A percentile compares a stretch with the other conserved stretches of the same genome.
These are phyloP conservation scores for Beta macrorhiza DNA, from an alignment of 179 eudicot species.

Conservation along the genomic window DNA sequence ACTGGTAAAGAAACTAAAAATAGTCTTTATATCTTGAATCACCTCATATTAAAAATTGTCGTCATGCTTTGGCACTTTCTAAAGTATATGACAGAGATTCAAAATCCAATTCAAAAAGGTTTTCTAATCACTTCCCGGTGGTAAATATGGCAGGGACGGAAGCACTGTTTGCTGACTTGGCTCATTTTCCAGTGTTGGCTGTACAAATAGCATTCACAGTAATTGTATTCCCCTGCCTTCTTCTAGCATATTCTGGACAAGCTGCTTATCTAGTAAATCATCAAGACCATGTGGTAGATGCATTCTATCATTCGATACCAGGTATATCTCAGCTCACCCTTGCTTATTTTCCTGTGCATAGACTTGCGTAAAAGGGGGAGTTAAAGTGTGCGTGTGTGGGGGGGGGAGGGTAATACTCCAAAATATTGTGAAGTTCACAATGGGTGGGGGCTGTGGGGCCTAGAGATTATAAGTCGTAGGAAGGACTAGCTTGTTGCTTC, in stretches of 20 bases:
- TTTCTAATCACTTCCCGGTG: background rate
- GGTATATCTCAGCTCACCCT: slow-evolving; percentile 37
- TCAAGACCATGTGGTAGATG: slow-evolving; percentile 68
- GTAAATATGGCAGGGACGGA: slow-evolving; percentile 71
- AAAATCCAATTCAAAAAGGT: background rate
- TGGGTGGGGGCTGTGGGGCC: background rate
- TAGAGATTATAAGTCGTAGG: background rate
- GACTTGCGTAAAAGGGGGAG: background rate
- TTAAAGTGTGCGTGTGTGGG: background rate
- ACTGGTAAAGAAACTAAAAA: slow-evolving; percentile 46
- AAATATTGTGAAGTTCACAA: background rate
- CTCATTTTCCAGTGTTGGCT: slow-evolving; percentile 84
- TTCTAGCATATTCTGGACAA: slow-evolving; percentile 93
- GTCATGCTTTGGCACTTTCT: background rate
- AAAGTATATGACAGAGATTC: too few relatives aligned
- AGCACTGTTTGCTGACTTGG: slow-evolving; percentile 95
- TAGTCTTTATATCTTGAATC: background rate
- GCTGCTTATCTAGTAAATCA: slow-evolving; percentile 88
- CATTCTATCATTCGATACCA: slow-evolving; percentile 95
- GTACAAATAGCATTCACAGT: slow-evolving; percentile 88
- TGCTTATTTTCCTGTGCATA: background rate
- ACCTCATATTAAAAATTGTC: background rate
- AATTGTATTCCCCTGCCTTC: slow-evolving; percentile 93
- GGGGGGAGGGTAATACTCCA: background rate
- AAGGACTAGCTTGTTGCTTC: slow-evolving; percentile 1